Conservation (phyloP, 805 yeast genomes). For the Komagataella populi region DNA sequence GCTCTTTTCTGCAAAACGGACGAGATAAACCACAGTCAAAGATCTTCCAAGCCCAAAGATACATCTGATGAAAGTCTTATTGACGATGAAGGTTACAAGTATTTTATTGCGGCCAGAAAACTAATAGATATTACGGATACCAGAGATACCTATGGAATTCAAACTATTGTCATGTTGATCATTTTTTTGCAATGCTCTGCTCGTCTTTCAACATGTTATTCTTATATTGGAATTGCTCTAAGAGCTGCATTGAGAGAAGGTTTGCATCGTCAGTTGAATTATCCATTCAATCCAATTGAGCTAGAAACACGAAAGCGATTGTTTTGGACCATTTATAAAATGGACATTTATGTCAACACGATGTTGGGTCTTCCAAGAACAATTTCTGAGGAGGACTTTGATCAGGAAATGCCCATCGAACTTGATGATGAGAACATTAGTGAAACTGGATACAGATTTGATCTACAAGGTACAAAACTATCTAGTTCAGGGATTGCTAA, state of each 20-base stretch:
- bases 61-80: constrained; percentile 20
- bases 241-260: constrained; percentile 78
- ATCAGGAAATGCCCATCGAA: constrained; percentile 77
- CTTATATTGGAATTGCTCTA: constrained; percentile 79
- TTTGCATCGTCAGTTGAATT: constrained; percentile 57
- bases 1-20: constrained; percentile 54
- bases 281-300: constrained; percentile 61
- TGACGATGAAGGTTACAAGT: constrained; percentile 68
- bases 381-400: constrained; percentile 65
- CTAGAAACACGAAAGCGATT: constrained; percentile 72
- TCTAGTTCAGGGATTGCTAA: constrained; percentile 75
- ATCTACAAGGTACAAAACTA: constrained; percentile 32
- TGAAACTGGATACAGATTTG: constrained; percentile 34
- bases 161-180: constrained; percentile 77
- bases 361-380: constrained; percentile 77
- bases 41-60: constrained; percentile 8
- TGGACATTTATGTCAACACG: constrained; percentile 83
- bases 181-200: constrained; percentile 83
- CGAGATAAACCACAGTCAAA: constrained; percentile 10
- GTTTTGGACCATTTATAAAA: constrained; percentile 82
- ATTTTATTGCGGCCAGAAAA: constrained; percentile 69
- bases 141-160: constrained; percentile 69
- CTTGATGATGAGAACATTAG: constrained; percentile 82
- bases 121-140: constrained; percentile 76
- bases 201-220: constrained; percentile 72